Evolutionary conservation across 768 basidiomycete genomes (phyloP).

Genomic region (Glaciozyma martinii): DNA sequence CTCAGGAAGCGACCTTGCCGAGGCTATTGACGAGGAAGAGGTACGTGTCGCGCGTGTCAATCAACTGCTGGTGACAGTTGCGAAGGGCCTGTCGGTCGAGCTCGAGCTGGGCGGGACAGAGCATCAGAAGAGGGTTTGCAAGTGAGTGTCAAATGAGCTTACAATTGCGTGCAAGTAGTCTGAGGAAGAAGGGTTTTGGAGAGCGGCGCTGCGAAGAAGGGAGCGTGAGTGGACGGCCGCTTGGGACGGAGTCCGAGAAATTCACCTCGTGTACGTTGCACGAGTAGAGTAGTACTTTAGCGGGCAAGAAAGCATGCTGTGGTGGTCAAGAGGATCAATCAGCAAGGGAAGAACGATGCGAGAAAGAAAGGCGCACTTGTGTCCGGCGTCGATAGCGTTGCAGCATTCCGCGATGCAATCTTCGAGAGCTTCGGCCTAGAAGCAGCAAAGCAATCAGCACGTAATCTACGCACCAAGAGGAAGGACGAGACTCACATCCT

Average conservation of each 20-base stretch:
- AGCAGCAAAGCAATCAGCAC: not conserved
- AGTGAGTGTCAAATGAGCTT: not conserved
- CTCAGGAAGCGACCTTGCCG: not conserved
- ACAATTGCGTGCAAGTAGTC: not conserved
- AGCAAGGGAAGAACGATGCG: not conserved
- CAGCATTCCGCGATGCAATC: not conserved
- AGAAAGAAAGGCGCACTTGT: not conserved
- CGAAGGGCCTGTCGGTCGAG: slow-evolving; percentile 1
- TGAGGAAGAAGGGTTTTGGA: not conserved
- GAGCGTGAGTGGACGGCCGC: not conserved
- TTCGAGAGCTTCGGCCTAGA: not conserved
- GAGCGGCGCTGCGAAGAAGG: not conserved
- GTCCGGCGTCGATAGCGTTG: not conserved
- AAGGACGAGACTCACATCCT: not conserved
- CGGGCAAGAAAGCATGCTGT: not conserved
- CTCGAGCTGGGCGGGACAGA: not conserved
- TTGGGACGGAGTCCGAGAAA: not conserved
- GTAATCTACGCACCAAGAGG: not conserved
- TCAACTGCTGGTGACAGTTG: not conserved
- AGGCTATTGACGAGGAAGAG: not conserved
- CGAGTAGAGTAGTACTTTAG: not conserved
- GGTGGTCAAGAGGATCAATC: not conserved
- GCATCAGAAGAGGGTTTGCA: not conserved
- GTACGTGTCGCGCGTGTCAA: not conserved
- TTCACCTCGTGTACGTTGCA: not conserved